Evolutionary conservation across 2,329 filamentous ascomycete species (phyloP).

Genomic region (Bipolaris cookei): DNA sequence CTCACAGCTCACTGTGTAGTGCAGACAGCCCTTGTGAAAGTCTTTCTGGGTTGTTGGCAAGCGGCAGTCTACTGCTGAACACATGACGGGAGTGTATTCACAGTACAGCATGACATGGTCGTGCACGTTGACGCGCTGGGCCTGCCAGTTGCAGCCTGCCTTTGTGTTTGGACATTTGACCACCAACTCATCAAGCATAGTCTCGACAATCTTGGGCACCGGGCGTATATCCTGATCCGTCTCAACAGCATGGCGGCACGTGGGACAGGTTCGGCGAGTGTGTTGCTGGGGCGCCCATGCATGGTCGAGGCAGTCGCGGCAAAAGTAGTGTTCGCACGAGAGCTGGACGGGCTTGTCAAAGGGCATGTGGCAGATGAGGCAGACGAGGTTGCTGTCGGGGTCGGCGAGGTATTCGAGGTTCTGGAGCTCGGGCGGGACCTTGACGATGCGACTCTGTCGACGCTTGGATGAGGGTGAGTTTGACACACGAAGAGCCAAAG

Average conservation of each 20-base stretch:
- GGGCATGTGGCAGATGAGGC: constrained; percentile 68
- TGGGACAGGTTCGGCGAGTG: constrained; percentile 58
- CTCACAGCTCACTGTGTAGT: constrained; percentile 60
- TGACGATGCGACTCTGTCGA: constrained; percentile 43
- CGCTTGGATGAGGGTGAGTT: constrained; percentile 48
- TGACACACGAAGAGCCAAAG: constrained; percentile 47
- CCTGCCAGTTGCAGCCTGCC: constrained; percentile 60
- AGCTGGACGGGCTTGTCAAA: constrained; percentile 65
- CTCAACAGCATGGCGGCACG: constrained; percentile 59
- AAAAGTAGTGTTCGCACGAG: constrained; percentile 69
- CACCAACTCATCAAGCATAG: constrained; percentile 66
- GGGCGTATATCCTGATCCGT: constrained; percentile 34
- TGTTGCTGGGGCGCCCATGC: constrained; percentile 43
- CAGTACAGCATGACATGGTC: constrained; percentile 68
- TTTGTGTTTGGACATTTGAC: constrained; percentile 64
- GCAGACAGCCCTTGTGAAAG: constrained; percentile 60
- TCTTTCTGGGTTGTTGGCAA: constrained; percentile 63
- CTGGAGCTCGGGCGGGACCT: constrained; percentile 59
- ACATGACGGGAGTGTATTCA: constrained; percentile 61
- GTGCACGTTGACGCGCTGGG: constrained; percentile 63
- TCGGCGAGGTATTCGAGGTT: constrained; percentile 63
- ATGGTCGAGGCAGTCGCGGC: constrained; percentile 61
- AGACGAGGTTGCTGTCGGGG: constrained; percentile 67
- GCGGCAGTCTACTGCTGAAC: constrained; percentile 58
- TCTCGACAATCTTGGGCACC: constrained; percentile 63